Evolutionary conservation across 305 asterid genomes (phyloP), one percentile per base, ranked within the genome.

Genomic region (Lippia alba): DNA sequence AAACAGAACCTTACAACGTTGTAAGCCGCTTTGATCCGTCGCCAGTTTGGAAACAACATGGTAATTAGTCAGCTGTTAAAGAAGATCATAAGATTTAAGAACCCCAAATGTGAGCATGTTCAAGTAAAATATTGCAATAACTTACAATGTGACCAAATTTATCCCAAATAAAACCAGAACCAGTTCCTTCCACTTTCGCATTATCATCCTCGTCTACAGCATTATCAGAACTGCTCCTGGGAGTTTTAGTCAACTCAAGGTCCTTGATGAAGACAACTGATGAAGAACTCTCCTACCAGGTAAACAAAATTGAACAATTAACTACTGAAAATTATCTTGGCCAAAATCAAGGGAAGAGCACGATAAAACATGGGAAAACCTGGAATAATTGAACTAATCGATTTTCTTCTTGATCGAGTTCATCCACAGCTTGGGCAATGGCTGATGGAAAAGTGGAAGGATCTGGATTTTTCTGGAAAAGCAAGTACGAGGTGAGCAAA

Each of bases 81-180:
- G 39, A 17, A 32, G 19, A 58, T 39, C 4, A 6, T 39, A 44
- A 44, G 10, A 11, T 5, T 44, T 7, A 44, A 11, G 4, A 44
- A 44, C 14, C 12, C 41, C 2, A 4, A 36, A 36, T 36, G 2
- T 36, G 36, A 63, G 20, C 19, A 41, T 7, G 20, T 45, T 5
- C 12, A 54, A 12, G 32, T 12, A 11, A 39, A 56, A 53, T 12
- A 56, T 3, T 24, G 56, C 11, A 54, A 76, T 51, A 75, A 67
- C 92, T 12, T 79, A 92, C 98, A 88, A 92, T 90, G 84, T 90
- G 98, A 71, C 98, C 96, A 76, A 78, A 93, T 83, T 81, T 71
- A 78, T 93, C 97, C 98, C 97, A 93, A 62, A 93, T 82, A 82
- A 92, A 92, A 74, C 98, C 98, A 18, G 98, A 92, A 74, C 98